Conservation (phyloP, 2,329 filamentous ascomycete genomes). For the Aphanocladium album region DNA sequence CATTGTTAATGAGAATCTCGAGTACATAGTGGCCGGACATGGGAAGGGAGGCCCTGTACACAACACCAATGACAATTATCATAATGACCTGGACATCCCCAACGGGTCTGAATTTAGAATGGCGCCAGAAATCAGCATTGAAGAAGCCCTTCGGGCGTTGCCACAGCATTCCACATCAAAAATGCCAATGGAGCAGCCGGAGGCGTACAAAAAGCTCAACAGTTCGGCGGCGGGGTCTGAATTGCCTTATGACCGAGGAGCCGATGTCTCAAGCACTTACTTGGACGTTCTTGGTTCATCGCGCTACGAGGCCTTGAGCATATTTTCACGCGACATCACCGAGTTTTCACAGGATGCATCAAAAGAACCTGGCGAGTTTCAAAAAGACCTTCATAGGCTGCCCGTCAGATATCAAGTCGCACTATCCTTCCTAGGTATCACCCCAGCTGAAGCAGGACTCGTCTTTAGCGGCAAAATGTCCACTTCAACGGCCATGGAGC, state of each 20-base stretch:
- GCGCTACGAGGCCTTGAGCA: constrained; percentile 3
- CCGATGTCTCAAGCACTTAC: not conserved
- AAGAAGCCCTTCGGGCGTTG: not conserved
- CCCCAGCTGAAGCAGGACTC: not conserved
- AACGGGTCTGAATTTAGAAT: not conserved
- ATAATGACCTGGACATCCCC: no score
- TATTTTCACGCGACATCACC: constrained; percentile 1
- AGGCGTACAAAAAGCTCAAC: not conserved
- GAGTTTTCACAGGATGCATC: constrained; percentile 5
- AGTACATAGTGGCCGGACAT: not conserved
- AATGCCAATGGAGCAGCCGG: constrained; percentile 1
- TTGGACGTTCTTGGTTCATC: not conserved
- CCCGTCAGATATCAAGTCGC: constrained; percentile 4
- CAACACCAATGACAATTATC: no score
- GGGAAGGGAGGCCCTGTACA: no score
- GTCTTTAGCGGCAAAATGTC: constrained; percentile 9
- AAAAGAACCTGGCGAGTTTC: constrained; percentile 3
- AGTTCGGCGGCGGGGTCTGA: not conserved
- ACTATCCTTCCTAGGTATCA: constrained; percentile 1
- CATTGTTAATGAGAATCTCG: constrained; percentile 8
- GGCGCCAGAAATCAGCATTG: not conserved
- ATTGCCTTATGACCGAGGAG: constrained; percentile 2
- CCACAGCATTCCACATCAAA: constrained; percentile 8
- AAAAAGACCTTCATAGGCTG: not conserved
- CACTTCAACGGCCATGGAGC: not conserved